Evolutionary conservation across 768 basidiomycete species (phyloP), one percentile per base, ranked within the genome.

Genomic region (Serendipita sp.): DNA sequence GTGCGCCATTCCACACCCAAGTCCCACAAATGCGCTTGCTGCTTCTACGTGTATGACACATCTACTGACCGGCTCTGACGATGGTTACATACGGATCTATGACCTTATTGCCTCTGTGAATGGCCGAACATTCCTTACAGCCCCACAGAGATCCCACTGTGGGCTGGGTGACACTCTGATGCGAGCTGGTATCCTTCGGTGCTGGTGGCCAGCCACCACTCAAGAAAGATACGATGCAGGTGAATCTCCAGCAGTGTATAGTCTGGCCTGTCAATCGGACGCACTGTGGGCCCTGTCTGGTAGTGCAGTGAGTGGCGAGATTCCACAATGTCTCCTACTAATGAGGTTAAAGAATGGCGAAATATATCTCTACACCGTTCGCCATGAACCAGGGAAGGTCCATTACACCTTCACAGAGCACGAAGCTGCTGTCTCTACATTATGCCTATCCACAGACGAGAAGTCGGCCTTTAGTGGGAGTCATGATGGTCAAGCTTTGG

Each of bases 211-310:
- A 38, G 54, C 66, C 58, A 68, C 46, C 64, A 70, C 72, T 13
- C 69, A 75, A 65, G 70, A 69, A n/a, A 67, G 72, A 24, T 80
- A 79, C 30, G 82, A 83, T 30, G 65, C 66, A 24, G 68, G 66
- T 24, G 84, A 85, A 45, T 69, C 76, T 24, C 69, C 84, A 24
- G 86, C 95, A 8, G 91, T 96, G 16, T 92, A 93, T 74, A 94
- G 92, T 70, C 78, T 99, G 71, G 84, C 84, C 7, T 86, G 93
- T 78, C 93, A 98, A 64, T 86, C 87, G 2, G 93, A 98, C 73
- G 96, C 90, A 11, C 76, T 99, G 7, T 99, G 93, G 92, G 81
- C 86, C 16, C 78, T 97, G 65, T 85, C 89, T 28, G 96, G 96
- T 13, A 88, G 86, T 41, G 82, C 89, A 70, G 93, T 94, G 74